Percentiles rank a stretch among this genome's conserved stretches.
Conservation (phyloP, 106 monocot species). For the Narthecium ossifragum region DNA sequence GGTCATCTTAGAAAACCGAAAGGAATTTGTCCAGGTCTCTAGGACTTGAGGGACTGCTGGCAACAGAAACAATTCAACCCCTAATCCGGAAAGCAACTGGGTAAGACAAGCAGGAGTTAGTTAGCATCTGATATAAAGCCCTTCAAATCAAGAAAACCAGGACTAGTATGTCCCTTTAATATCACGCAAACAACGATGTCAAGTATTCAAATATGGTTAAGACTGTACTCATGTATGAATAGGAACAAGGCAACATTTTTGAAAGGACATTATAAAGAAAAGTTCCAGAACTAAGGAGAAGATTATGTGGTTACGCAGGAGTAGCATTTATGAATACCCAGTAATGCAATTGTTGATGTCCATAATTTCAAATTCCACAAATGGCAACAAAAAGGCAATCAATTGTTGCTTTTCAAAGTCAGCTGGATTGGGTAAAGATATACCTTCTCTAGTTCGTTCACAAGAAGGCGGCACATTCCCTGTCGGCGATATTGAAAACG, state of each 20-base stretch:
- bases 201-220: neutral
- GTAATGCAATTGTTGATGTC: too few species aligned
- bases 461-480: conserved; percentile 72
- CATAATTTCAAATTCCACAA: too few species aligned
- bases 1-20: conserved; percentile 44
- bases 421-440: neutral
- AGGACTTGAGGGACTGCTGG: conserved; percentile 60
- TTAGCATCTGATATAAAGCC: neutral
- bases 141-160: neutral
- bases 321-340: too few species aligned
- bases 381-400: too few species aligned
- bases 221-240: neutral
- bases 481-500: conserved; percentile 44
- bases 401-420: too few species aligned
- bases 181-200: neutral
- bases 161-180: neutral
- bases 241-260: neutral
- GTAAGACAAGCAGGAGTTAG: neutral
- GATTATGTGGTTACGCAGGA: too few species aligned
- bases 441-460: conserved; percentile 73
- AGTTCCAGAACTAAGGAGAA: too few species aligned
- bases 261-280: neutral
- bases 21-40: conserved; percentile 45
- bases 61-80: conserved; percentile 47
- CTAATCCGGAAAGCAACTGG: conserved; percentile 51